These are phyloP conservation scores for Bolboschoenus planiculmis DNA, from an alignment of 176 grass and related monocot species.

Conservation along the genomic window DNA sequence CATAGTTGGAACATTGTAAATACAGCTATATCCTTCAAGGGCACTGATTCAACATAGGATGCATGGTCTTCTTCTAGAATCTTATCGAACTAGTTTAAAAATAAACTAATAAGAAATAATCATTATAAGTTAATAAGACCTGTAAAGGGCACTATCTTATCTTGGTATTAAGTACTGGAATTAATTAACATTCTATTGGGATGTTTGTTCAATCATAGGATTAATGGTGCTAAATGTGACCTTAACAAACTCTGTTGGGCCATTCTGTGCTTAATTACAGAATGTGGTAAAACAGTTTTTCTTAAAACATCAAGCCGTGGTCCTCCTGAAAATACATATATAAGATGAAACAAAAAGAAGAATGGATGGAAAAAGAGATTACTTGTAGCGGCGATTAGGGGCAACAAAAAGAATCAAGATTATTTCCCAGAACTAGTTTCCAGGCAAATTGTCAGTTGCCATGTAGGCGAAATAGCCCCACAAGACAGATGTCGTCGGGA, in stretches of 20 bases:
- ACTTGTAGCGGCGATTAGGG: constrained; percentile 61
- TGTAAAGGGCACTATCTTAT: neutral
- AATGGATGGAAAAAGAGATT: constrained; percentile 9
- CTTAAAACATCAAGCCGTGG: neutral
- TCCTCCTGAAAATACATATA: neutral
- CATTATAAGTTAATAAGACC: neutral
- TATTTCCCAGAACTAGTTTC: constrained; percentile 90
- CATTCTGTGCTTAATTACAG: neutral
- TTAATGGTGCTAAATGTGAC: neutral
- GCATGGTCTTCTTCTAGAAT: constrained; percentile 89
- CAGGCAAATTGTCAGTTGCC: constrained; percentile 76
- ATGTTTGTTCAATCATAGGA: neutral
- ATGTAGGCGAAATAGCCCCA: constrained; percentile 97
- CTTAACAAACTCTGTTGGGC: neutral
- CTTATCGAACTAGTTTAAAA: constrained; percentile 29
- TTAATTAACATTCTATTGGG: neutral
- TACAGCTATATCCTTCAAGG: constrained; percentile 49
- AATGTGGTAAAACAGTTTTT: neutral
- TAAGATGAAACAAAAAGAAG: neutral
- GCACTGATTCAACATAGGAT: constrained; percentile 71
- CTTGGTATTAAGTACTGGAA: neutral
- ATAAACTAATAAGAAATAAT: neutral
- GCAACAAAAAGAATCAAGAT: constrained; percentile 56
- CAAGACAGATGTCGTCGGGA: constrained; percentile 76
- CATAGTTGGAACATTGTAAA: constrained; percentile 76